Base-by-base conservation (phyloP, 176 grass and related monocot genomes). In the Raddia distichophylla region DNA sequence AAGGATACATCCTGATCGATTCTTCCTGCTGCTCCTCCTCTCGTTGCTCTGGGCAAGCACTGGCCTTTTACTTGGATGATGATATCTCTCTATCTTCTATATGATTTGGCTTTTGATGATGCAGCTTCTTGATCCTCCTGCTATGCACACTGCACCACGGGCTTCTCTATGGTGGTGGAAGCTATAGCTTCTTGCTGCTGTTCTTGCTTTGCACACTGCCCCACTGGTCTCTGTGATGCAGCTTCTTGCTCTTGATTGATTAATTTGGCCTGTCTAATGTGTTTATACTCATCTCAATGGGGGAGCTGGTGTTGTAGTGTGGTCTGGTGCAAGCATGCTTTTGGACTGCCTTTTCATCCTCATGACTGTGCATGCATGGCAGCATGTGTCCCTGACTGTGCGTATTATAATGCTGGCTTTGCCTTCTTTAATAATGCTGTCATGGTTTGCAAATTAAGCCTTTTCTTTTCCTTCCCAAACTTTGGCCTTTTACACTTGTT, bases 361-460 rank as follows among this genome's bases (percentile, higher is more conserved):
- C 79, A 46, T 91, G 76, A 82, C 76, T 71, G 81, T 72, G 73
- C 85, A n/a, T n/a, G n/a, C n/a, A n/a, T n/a, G n/a, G n/a, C 18
- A 80, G 82, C 83, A 18, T 83, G 51, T 69, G 77, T 74, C 74
- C 32, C 60, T 80, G 81, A 64, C 75, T 42, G 81, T 72, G 73
- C 85, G 82, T 85, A 76, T 81, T 85, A 77, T 85, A 80, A 77
- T 71, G 49, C 65, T 63, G 71, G 27, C 82, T 85, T 89, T 90
- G 80, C 89, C 86, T 73, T 76, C 82, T 89, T 89, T 83, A 89
- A 89, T 86, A 86, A 86, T 82, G 76, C 70, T 37, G 52, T 73
- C 69, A 73, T 82, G 40, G 83, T 89, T 89, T 77, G 66, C 42
- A 49, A 71, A 85, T 69, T 78, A 40, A 40, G 4, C 78, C 64